Conservation (phyloP, 1,139 yeast species). For the Geotrichum candidum region DNA sequence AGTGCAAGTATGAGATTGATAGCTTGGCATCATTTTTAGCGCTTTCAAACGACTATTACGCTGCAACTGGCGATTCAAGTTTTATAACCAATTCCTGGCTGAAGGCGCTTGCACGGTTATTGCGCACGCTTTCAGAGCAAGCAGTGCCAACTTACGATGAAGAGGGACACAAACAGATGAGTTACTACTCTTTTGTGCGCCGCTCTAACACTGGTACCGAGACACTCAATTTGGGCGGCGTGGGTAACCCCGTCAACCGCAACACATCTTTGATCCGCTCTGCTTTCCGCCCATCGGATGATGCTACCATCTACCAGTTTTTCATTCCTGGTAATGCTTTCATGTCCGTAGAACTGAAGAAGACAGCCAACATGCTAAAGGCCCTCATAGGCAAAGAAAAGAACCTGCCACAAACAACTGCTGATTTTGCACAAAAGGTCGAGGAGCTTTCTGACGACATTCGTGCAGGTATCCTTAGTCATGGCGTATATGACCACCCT, state of each 20-base stretch:
- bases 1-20: slow-evolving; percentile 85
- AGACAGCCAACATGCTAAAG: slow-evolving; percentile 29
- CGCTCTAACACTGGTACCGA: slow-evolving; percentile 73
- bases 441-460: slow-evolving; percentile 43
- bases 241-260: slow-evolving; percentile 74
- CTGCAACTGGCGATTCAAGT: slow-evolving; percentile 45
- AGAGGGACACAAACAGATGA: slow-evolving; percentile 46
- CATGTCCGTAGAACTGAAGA: slow-evolving; percentile 54
- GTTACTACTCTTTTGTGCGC: slow-evolving; percentile 61
- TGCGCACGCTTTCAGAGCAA: slow-evolving; percentile 55
- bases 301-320: slow-evolving; percentile 73
- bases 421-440: slow-evolving; percentile 29
- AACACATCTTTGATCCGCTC: slow-evolving; percentile 70
- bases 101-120: slow-evolving; percentile 49
- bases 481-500: slow-evolving; percentile 64
- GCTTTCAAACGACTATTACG: slow-evolving; percentile 62
- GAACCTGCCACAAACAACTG: slow-evolving; percentile 18
- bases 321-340: slow-evolving; percentile 86
- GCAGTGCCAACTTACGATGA: slow-evolving; percentile 56
- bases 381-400: neutral
- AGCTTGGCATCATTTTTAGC: slow-evolving; percentile 79
- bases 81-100: slow-evolving; percentile 56
- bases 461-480: slow-evolving; percentile 51
- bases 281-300: slow-evolving; percentile 90
- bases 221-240: slow-evolving; percentile 69